Conservation (phyloP, 139 green algal genomes). For the Eudorina sp. region DNA sequence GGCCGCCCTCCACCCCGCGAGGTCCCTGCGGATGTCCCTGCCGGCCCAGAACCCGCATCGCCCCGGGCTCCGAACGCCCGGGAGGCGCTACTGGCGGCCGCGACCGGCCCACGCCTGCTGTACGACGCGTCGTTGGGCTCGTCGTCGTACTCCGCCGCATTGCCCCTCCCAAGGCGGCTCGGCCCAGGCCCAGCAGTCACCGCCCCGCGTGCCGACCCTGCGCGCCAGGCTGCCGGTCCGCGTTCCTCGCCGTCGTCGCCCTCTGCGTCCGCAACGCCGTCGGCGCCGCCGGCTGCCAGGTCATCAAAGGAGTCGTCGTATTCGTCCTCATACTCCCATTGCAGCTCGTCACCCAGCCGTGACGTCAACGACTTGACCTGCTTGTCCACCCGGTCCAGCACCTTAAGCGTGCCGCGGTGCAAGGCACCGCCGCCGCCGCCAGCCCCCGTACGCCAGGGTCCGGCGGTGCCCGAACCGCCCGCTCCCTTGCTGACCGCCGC, state of each 20-base stretch:
- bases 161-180: not conserved
- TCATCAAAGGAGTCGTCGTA: constrained; percentile 92
- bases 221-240: not conserved
- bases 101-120: not conserved
- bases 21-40: not conserved
- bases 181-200: not conserved
- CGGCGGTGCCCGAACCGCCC: not conserved
- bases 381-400: constrained; percentile 55
- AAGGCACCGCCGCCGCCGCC: constrained; percentile 50
- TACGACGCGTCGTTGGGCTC: constrained; percentile 50
- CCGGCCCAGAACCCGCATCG: not conserved
- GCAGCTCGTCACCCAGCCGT: constrained; percentile 61
- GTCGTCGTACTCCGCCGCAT: constrained; percentile 44
- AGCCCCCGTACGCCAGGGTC: not conserved
- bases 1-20: not conserved
- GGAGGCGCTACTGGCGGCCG: not conserved
- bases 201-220: not conserved
- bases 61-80: not conserved
- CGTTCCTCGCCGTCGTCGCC: constrained; percentile 56
- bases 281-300: constrained; percentile 59
- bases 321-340: constrained; percentile 86
- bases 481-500: not conserved
- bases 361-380: constrained; percentile 51
- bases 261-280: constrained; percentile 78
- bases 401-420: constrained; percentile 54